A percentile compares a stretch with the other conserved stretches of the same genome.
These are phyloP conservation scores for Phytophthora citrophthora DNA, from an alignment of 352 stramenopile genomes.

Conservation along the genomic window DNA sequence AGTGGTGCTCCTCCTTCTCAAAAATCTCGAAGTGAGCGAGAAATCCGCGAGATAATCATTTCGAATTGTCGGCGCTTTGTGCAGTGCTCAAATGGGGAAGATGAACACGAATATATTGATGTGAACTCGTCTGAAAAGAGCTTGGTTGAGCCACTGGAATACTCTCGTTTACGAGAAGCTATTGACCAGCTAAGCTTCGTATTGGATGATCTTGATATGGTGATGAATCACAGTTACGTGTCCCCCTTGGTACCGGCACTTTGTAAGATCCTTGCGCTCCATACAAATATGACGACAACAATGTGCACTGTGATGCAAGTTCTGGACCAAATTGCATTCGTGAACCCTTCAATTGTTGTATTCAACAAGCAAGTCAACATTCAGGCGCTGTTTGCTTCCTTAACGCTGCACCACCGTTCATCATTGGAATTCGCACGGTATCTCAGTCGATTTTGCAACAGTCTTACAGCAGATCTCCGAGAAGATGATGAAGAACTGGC, in stretches of 20 bases:
- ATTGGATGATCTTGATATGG: slow-evolving; percentile 27
- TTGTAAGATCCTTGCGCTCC: slow-evolving; percentile 29
- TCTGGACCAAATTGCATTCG: slow-evolving; percentile 33
- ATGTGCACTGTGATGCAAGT: slow-evolving; percentile 34
- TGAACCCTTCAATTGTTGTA: slow-evolving; percentile 23
- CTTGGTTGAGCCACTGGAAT: slow-evolving; percentile 14
- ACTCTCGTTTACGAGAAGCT: slow-evolving; percentile 18
- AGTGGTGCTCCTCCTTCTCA: background rate
- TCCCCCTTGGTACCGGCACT: slow-evolving; percentile 22
- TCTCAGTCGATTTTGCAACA: slow-evolving; percentile 27
- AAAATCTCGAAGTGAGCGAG: slow-evolving; percentile 6
- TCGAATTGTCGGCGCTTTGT: slow-evolving; percentile 21
- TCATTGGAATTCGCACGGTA: slow-evolving; percentile 26
- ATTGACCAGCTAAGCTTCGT: slow-evolving; percentile 29
- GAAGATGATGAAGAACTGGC: background rate
- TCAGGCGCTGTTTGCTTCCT: slow-evolving; percentile 28
- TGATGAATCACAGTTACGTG: slow-evolving; percentile 18
- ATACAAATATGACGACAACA: slow-evolving; percentile 25
- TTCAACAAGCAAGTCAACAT: slow-evolving; percentile 16
- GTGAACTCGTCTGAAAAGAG: slow-evolving; percentile 29
- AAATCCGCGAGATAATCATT: slow-evolving; percentile 23
- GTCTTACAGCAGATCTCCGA: slow-evolving; percentile 10
- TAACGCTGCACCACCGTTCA: slow-evolving; percentile 25
- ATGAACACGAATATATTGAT: slow-evolving; percentile 12
- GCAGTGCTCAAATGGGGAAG: slow-evolving; percentile 13